These are phyloP conservation scores for Lepiota brunneoincarnata DNA, from an alignment of 768 basidiomycete genomes.

Conservation along the genomic window DNA sequence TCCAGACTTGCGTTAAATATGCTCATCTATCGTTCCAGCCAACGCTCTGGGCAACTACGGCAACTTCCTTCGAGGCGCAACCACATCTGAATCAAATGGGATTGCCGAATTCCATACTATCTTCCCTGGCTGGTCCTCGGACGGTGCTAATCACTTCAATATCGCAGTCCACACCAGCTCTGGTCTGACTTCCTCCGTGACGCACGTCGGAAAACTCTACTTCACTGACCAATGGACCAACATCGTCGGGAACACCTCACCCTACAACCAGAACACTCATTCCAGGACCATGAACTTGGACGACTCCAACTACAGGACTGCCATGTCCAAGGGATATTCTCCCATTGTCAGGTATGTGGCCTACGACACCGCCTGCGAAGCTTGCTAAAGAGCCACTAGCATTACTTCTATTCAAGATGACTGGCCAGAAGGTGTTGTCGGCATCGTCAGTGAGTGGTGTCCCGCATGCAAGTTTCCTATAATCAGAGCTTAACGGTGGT, in stretches of 20 bases:
- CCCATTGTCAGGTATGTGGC: constrained; percentile 24
- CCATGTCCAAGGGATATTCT: constrained; percentile 23
- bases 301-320: constrained; percentile 25
- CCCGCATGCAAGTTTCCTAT: background rate
- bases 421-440: constrained; percentile 11
- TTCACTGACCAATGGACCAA: constrained; percentile 35
- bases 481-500: background rate
- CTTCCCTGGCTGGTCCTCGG: constrained; percentile 30
- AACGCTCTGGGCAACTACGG: constrained; percentile 33
- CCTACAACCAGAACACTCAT: constrained; percentile 30
- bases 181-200: constrained; percentile 21
- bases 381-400: background rate
- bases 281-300: constrained; percentile 25
- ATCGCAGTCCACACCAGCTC: constrained; percentile 29
- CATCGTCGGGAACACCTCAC: constrained; percentile 23
- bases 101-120: constrained; percentile 38
- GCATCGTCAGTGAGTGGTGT: constrained; percentile 9
- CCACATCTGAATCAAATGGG: constrained; percentile 28
- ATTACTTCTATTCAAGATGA: constrained; percentile 11
- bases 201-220: constrained; percentile 37
- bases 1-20: background rate
- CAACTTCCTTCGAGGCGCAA: constrained; percentile 35
- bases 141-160: constrained; percentile 35
- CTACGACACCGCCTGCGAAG: background rate
- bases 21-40: constrained; percentile 17